These are phyloP conservation scores for Chaetomium sp. DNA, from an alignment of 2,329 filamentous ascomycete genomes.

Conservation along the genomic window DNA sequence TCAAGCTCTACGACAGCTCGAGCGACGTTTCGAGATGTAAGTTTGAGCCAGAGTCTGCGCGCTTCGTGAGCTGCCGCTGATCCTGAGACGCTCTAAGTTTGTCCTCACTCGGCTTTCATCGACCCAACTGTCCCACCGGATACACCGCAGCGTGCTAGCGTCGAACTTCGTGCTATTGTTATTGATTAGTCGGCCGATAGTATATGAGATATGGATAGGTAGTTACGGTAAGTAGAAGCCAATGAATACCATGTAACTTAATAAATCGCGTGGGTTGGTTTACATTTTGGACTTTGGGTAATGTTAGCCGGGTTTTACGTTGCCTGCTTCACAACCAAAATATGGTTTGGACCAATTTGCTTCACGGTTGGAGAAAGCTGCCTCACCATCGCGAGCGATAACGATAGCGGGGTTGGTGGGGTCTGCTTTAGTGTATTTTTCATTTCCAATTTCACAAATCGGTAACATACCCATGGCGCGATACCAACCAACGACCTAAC, in stretches of 20 bases:
- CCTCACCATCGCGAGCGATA: too few relatives aligned
- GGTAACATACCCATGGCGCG: not conserved
- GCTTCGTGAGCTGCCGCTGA: not conserved
- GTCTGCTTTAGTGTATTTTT: not conserved
- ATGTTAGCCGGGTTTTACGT: too few relatives aligned
- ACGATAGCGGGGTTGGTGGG: too few relatives aligned
- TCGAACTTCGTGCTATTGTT: constrained; percentile 12
- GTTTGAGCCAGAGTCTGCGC: not conserved
- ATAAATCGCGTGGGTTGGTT: too few relatives aligned
- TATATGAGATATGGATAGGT: too few relatives aligned
- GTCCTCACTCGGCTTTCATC: constrained; percentile 14
- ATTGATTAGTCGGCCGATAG: not conserved
- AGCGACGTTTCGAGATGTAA: constrained; percentile 3
- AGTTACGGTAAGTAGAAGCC: too few relatives aligned
- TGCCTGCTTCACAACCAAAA: too few relatives aligned
- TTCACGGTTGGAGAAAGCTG: too few relatives aligned
- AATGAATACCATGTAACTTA: too few relatives aligned
- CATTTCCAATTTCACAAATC: not conserved
- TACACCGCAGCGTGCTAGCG: constrained; percentile 8
- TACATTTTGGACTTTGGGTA: too few relatives aligned
- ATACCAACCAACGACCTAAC: not conserved
- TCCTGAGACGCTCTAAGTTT: constrained; percentile 1
- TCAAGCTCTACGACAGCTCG: constrained; percentile 14
- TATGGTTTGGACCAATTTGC: too few relatives aligned
- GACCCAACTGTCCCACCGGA: constrained; percentile 4